Evolutionary conservation across 257 asterid genomes (phyloP).

Genomic region (Gardenia jasminoides): DNA sequence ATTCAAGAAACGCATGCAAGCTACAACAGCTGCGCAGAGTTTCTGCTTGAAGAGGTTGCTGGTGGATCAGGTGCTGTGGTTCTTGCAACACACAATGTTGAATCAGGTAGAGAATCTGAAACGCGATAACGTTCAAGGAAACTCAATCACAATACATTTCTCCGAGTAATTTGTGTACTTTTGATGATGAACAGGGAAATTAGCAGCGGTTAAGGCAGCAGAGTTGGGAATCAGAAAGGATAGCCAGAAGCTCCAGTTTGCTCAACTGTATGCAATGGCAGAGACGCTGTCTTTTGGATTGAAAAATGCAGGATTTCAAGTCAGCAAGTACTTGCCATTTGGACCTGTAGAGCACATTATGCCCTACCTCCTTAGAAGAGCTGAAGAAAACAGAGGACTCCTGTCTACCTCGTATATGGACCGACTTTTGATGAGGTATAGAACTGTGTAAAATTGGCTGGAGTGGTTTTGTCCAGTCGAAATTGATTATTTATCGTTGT

Average conservation of each 20-base stretch:
- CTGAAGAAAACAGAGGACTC: constrained; percentile 88
- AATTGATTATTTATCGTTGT: neutral
- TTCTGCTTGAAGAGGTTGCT: constrained; percentile 57
- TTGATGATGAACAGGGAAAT: constrained; percentile 39
- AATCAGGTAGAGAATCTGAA: constrained; percentile 48
- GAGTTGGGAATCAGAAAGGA: constrained; percentile 52
- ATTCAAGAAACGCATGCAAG: constrained; percentile 57
- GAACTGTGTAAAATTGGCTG: neutral
- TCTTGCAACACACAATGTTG: constrained; percentile 83
- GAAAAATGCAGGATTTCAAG: constrained; percentile 67
- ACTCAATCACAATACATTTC: neutral
- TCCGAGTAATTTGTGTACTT: neutral
- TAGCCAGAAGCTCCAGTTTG: constrained; percentile 56
- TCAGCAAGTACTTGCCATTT: constrained; percentile 79
- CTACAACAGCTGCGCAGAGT: constrained; percentile 53
- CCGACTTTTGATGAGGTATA: constrained; percentile 64
- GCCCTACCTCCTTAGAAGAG: constrained; percentile 85
- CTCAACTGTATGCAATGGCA: constrained; percentile 92
- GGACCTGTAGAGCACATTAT: constrained; percentile 87
- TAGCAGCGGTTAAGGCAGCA: constrained; percentile 62
- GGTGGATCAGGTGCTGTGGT: constrained; percentile 65
- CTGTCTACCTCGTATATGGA: constrained; percentile 59
- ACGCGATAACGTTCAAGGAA: neutral
- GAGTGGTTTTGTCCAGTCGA: neutral
- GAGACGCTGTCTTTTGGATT: constrained; percentile 67